Base-by-base conservation (phyloP, 1,284 basidiomycete species). In the Chondrostereum purpureum region DNA sequence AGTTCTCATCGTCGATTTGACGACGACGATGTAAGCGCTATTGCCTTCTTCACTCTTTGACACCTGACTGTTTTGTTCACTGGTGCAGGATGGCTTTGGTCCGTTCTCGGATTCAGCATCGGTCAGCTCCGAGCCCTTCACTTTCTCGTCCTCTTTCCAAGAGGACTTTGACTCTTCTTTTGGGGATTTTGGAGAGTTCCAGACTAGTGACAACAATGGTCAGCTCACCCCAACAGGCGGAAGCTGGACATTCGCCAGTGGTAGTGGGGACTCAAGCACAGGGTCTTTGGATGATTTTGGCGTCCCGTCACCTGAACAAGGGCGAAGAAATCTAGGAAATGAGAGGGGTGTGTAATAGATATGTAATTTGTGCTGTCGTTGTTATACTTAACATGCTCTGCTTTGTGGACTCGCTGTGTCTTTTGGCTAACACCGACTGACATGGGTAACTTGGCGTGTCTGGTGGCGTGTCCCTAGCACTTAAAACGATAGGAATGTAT, bases 161-260 rank as follows among this genome's bases (percentile, higher is more conserved):
- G 75, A 80, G 19, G 80, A 76, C 48, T 71, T 69, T 39, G 78
- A 78, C 20, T 69, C 75, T 1, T 75, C 78, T 2, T 84, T 83
- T 55, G 80, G 79, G 20, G 86, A 88, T 53, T 88, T 90, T 59
- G 83, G 83, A 8, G 88, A 88, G 49, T 90, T 90, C 56, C 85
- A 86, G 53, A 70, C 68, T 44, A 67, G 56, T 23, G 57, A 58
- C 6, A 53, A 47, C 4, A 73, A 76, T 23, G 80, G 80, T 4
- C 73, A 75, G 39, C 62, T 74, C 36, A 82, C 81, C 41, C 79
- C 82, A 0, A 83, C 78, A 0, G 73, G 73, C 8, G 80, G 77
- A 22, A 83, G 79, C 56, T 83, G 82, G 81, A 82, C 77, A 43
- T 76, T 83, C 46, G 56, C 63, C 16, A 61, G 60, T 47, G 56